These are phyloP conservation scores for Phylloporus arenicola DNA, from an alignment of 768 basidiomycete species.

Conservation along the genomic window DNA sequence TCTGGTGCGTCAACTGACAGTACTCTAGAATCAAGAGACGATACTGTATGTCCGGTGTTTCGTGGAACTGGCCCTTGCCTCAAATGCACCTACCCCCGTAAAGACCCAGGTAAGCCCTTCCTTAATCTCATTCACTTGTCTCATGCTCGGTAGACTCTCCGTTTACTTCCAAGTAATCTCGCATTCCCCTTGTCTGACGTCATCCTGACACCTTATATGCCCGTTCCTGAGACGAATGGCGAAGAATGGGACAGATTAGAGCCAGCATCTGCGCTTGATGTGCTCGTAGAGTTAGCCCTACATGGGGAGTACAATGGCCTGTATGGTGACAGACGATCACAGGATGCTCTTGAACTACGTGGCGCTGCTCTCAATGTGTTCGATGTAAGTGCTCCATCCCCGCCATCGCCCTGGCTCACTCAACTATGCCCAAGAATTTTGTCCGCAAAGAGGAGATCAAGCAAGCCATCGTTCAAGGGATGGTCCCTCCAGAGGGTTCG, in stretches of 20 bases:
- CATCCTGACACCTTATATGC: conserved; percentile 65
- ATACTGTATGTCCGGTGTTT: conserved; percentile 68
- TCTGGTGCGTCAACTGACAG: conserved; percentile 1
- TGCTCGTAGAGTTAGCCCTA: conserved; percentile 72
- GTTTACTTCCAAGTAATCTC: conserved; percentile 48
- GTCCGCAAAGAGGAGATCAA: conserved; percentile 67
- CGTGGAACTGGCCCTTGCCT: conserved; percentile 82
- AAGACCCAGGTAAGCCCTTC: conserved; percentile 69
- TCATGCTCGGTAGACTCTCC: conserved; percentile 45
- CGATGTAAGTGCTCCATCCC: conserved; percentile 51
- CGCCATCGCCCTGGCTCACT: not conserved
- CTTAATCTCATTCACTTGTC: conserved; percentile 12
- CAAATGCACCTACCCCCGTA: conserved; percentile 84
- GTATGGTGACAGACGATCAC: conserved; percentile 50
- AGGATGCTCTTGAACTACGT: conserved; percentile 69
- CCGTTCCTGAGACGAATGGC: conserved; percentile 76
- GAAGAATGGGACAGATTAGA: conserved; percentile 93
- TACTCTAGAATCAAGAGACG: conserved; percentile 49
- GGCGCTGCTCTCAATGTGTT: conserved; percentile 76
- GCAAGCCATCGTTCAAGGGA: conserved; percentile 63
- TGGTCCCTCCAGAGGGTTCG: conserved; percentile 58
- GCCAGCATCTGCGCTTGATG: conserved; percentile 73
- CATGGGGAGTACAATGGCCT: conserved; percentile 85
- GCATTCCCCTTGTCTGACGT: conserved; percentile 64
- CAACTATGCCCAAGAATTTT: conserved; percentile 51